These are phyloP conservation scores for Candida easanensis DNA, from an alignment of 805 yeast genomes.

Conservation along the genomic window DNA sequence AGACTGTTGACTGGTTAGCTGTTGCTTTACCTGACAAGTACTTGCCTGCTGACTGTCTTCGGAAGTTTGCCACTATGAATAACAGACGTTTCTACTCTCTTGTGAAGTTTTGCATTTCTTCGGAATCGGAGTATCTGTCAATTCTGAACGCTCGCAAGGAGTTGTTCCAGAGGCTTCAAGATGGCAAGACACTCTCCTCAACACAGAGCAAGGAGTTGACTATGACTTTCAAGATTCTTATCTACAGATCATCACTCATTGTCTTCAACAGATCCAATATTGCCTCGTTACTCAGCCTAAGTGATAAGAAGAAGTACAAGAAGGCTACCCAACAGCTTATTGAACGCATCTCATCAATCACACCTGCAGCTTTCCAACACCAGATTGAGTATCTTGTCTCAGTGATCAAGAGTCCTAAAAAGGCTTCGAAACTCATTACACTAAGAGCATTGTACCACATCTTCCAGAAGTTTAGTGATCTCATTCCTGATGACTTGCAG, in stretches of 20 bases:
- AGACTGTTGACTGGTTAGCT: conserved; percentile 60
- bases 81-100: conserved; percentile 60
- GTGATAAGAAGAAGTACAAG: conserved; percentile 30
- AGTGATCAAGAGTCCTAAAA: conserved; percentile 30
- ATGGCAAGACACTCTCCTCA: conserved; percentile 40
- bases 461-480: conserved; percentile 46
- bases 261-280: conserved; percentile 67
- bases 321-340: conserved; percentile 50
- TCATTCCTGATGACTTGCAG: conserved; percentile 38
- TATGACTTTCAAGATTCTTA: conserved; percentile 50
- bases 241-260: conserved; percentile 60
- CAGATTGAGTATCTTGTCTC: conserved; percentile 52
- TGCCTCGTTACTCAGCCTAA: conserved; percentile 45
- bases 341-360: conserved; percentile 52
- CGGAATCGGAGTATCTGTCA: conserved; percentile 58
- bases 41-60: conserved; percentile 48
- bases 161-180: conserved; percentile 51
- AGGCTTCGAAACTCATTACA: conserved; percentile 28
- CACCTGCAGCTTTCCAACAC: conserved; percentile 63
- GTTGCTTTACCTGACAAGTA: conserved; percentile 52
- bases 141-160: conserved; percentile 64
- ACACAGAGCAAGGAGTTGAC: conserved; percentile 47
- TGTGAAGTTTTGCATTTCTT: conserved; percentile 49
- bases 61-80: conserved; percentile 49
- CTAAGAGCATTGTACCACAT: conserved; percentile 62